Percentiles rank a stretch among this genome's conserved stretches.
phyloP scores from a whole-genome alignment of 2,329 filamentous ascomycete genomes.

The Fusarium oligoseptatum region DNA sequence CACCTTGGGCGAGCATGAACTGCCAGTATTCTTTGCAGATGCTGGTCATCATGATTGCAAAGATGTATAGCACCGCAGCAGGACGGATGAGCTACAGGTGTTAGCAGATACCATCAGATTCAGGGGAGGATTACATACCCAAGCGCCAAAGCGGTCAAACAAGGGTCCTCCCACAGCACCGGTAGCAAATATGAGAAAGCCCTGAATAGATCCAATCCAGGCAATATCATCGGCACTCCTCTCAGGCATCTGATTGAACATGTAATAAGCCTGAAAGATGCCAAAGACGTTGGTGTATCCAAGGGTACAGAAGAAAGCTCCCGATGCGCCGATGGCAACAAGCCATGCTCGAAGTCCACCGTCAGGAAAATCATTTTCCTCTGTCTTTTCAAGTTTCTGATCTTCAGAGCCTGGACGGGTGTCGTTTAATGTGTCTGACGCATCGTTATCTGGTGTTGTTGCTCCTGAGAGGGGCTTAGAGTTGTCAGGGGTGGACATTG shows the following conservation, averaged over 20 bases:
- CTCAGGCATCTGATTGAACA: constrained; percentile 40
- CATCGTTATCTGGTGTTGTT: neutral
- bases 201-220: constrained; percentile 46
- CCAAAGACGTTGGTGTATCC: constrained; percentile 47
- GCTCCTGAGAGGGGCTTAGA: neutral
- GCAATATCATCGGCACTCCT: constrained; percentile 43
- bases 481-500: neutral
- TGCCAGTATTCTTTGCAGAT: constrained; percentile 62
- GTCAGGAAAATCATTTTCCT: constrained; percentile 1
- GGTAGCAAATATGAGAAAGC: constrained; percentile 43
- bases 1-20: constrained; percentile 63
- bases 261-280: constrained; percentile 47
- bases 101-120: constrained; percentile 46
- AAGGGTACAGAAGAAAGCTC: constrained; percentile 44
- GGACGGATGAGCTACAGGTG: constrained; percentile 24
- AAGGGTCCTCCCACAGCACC: constrained; percentile 54
- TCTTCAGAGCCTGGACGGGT: neutral
- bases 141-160: constrained; percentile 58
- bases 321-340: constrained; percentile 32
- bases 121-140: constrained; percentile 50
- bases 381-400: neutral
- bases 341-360: constrained; percentile 30
- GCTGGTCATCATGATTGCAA: constrained; percentile 35
- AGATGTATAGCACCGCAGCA: constrained; percentile 26
- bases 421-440: neutral